These are phyloP conservation scores for Zygotorulaspora sp. DNA, from an alignment of 805 yeast species.

Conservation along the genomic window DNA sequence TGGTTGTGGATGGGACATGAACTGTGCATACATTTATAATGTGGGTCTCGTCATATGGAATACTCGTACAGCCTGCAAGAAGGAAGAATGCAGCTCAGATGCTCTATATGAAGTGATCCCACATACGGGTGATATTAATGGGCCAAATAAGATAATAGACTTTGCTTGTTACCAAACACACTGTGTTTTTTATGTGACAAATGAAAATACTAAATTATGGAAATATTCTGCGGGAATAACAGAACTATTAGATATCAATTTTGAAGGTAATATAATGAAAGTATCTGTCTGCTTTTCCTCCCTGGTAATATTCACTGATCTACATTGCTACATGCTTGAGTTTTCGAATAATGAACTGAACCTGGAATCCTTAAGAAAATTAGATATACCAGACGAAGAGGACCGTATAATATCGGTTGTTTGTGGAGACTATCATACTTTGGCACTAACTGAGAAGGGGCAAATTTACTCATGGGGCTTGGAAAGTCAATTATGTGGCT, in stretches of 20 bases:
- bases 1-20: constrained; percentile 64
- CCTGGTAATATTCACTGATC: constrained; percentile 53
- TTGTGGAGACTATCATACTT: constrained; percentile 66
- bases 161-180: constrained; percentile 48
- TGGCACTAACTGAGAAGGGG: constrained; percentile 60
- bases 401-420: constrained; percentile 50
- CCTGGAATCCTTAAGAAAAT: constrained; percentile 9
- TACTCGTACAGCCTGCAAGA: constrained; percentile 30
- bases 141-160: constrained; percentile 43
- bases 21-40: constrained; percentile 45
- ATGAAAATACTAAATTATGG: constrained; percentile 40
- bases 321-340: constrained; percentile 35
- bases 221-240: constrained; percentile 30
- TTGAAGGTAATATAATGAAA: constrained; percentile 41
- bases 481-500: constrained; percentile 60
- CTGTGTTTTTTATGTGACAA: constrained; percentile 47
- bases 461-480: constrained; percentile 61
- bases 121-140: constrained; percentile 35
- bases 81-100: constrained; percentile 31
- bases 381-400: constrained; percentile 36
- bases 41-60: constrained; percentile 61
- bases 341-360: constrained; percentile 19
- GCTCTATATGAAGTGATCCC: constrained; percentile 44
- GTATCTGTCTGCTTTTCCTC: constrained; percentile 51
- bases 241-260: constrained; percentile 14